Conservation (phyloP, 208 protist genomes). For the Perkinsela sp. region DNA sequence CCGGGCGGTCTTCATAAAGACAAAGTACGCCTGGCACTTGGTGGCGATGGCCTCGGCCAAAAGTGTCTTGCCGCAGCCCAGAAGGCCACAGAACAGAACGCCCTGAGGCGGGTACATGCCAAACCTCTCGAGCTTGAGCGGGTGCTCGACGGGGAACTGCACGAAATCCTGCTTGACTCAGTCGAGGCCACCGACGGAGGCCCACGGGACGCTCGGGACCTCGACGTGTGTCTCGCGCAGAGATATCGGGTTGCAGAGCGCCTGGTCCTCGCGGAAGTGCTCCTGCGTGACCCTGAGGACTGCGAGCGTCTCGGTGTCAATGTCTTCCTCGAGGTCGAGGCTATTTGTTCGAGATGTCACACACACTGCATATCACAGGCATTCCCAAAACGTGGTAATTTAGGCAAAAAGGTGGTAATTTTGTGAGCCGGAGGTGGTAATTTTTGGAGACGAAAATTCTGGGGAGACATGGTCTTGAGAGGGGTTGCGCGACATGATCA, state of each 20-base stretch:
- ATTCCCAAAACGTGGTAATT: too few species aligned
- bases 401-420: too few species aligned
- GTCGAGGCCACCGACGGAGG: constrained; percentile 95
- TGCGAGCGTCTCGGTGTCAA: constrained; percentile 91
- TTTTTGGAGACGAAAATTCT: too few species aligned
- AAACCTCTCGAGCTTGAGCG: constrained; percentile 98
- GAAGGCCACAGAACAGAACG: constrained; percentile 91
- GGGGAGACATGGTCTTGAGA: too few species aligned
- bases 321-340: constrained; percentile 99
- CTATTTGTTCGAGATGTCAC: constrained; percentile 98
- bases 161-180: constrained; percentile 93
- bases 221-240: constrained; percentile 96
- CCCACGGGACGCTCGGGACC: constrained; percentile 96
- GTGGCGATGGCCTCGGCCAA: constrained; percentile 88
- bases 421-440: too few species aligned
- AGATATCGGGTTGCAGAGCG: constrained; percentile 87
- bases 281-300: constrained; percentile 89
- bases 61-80: constrained; percentile 95
- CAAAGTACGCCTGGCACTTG: constrained; percentile 99
- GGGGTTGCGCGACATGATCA: too few species aligned
- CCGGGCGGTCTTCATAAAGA: constrained; percentile 99
- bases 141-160: constrained; percentile 97
- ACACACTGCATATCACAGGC: too few species aligned
- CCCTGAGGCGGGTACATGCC: constrained; percentile 92
- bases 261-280: constrained; percentile 91